These are phyloP conservation scores for Styphnolobium japonicum DNA, from an alignment of 306 rosid species.

Conservation along the genomic window DNA sequence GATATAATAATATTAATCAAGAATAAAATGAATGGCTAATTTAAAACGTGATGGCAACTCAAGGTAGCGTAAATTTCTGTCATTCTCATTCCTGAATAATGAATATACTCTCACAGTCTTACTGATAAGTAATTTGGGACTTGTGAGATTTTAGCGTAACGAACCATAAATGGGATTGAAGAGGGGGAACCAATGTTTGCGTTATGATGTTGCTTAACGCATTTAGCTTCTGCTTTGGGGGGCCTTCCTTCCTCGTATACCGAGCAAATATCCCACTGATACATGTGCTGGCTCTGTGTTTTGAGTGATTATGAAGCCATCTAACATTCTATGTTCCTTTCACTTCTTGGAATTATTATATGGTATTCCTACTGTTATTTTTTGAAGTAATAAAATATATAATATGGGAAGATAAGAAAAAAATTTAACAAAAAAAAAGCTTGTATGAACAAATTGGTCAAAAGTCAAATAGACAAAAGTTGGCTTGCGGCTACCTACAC, in stretches of 20 bases:
- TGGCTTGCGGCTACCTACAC: conserved; percentile 33
- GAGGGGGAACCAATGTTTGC: conserved; percentile 30
- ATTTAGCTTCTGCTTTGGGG: conserved; percentile 32
- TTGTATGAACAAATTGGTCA: conserved; percentile 29
- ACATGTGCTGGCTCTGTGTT: conserved; percentile 39
- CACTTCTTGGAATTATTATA: background rate
- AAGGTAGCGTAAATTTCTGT: conserved; percentile 39
- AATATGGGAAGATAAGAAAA: background rate
- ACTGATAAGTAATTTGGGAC: conserved; percentile 48
- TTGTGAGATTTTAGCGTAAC: conserved; percentile 80
- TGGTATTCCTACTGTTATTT: background rate
- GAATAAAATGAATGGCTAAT: background rate
- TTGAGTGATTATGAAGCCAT: conserved; percentile 53
- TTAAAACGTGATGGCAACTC: conserved; percentile 16
- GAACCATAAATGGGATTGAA: conserved; percentile 50
- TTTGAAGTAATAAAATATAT: background rate
- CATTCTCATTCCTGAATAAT: conserved; percentile 28
- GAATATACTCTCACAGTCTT: background rate
- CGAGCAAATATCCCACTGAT: conserved; percentile 53
- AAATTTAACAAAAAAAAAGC: background rate
- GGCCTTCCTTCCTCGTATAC: conserved; percentile 26
- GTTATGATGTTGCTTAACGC: conserved; percentile 74
- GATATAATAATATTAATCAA: background rate
- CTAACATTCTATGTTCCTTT: conserved; percentile 29
- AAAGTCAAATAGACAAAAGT: conserved; percentile 35